Base-by-base conservation (phyloP, 208 protist species). In the Leishmania aethiopica region DNA sequence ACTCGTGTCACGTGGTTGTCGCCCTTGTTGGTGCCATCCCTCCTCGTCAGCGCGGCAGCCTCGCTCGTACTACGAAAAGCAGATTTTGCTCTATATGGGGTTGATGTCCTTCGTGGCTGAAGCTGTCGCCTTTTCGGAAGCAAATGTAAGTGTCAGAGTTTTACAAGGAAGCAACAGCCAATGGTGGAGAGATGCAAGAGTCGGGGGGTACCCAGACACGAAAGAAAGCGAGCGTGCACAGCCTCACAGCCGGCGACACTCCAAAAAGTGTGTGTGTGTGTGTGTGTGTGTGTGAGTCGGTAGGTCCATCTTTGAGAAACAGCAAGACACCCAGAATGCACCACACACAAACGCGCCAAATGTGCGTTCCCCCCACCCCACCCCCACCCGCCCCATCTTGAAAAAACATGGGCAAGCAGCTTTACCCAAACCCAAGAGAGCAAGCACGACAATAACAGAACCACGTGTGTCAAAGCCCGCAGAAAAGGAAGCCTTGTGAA, bases 281-380 rank as follows among this genome's bases (percentile, higher is more conserved):
- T 67, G 62, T 35, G 13, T 49, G 69, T 32, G 42, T 17, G 28
- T 19, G 42, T n/a, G n/a, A n/a, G n/a, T 32, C 40, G 8, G 28
- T 74, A 51, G 5, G 45, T 35, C 13, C 22, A 28, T 35, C 7
- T 53, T 51, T 35, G 28, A 74, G 11, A 55, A 53, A 37, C 10
- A 51, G 11, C 0, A 32, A 40, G 32, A 47, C 11, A 62, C 25
- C n/a, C 4, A 32, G 11, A 75, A 62, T 42, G 73, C 47, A 53
- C 42, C 49, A 60, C 72, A 42, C n/a, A 66, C 75, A 40, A 19
- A 64, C 73, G 47, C 73, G n/a, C 73, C 47, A 64, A 32, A 77
- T 4, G 22, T 15, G 32, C 49, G 2, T 22, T 0, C 73, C 28
- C 45, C 45, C 42, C 45, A 0, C 45, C 8, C 45, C 45, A 11